These are phyloP conservation scores for Corymbia maculata DNA, from an alignment of 345 rosid genomes.

Conservation along the genomic window DNA sequence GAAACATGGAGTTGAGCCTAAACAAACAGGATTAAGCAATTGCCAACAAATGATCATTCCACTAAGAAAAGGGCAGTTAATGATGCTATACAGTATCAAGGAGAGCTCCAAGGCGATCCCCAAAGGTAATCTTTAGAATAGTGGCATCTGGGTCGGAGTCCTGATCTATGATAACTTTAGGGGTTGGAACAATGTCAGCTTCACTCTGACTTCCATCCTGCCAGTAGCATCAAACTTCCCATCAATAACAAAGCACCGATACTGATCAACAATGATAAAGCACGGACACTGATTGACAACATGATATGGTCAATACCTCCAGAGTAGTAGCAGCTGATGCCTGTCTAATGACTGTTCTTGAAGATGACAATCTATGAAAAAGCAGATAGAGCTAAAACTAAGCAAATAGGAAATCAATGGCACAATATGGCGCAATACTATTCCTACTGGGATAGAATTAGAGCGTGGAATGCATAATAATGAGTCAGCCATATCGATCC, in stretches of 20 bases:
- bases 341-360: slow-evolving; percentile 22
- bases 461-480: neutral
- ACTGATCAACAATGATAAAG: neutral
- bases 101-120: slow-evolving; percentile 97
- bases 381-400: neutral
- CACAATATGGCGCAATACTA: neutral
- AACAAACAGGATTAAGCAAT: neutral
- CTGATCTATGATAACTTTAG: slow-evolving; percentile 86
- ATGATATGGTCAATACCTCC: slow-evolving; percentile 43
- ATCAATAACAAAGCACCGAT: neutral
- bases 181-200: slow-evolving; percentile 66
- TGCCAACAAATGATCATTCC: neutral
- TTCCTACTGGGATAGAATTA: neutral
- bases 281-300: neutral
- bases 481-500: neutral
- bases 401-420: neutral
- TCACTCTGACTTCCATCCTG: slow-evolving; percentile 57
- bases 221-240: slow-evolving; percentile 9
- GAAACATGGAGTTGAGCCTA: neutral
- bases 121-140: slow-evolving; percentile 77
- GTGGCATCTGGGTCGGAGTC: slow-evolving; percentile 94
- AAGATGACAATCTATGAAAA: slow-evolving; percentile 35
- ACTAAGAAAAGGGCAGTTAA: neutral
- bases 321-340: slow-evolving; percentile 65
- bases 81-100: slow-evolving; percentile 62